phyloP scores from a whole-genome alignment of 2,329 filamentous ascomycete species.

The Trichophyton verrucosum region DNA sequence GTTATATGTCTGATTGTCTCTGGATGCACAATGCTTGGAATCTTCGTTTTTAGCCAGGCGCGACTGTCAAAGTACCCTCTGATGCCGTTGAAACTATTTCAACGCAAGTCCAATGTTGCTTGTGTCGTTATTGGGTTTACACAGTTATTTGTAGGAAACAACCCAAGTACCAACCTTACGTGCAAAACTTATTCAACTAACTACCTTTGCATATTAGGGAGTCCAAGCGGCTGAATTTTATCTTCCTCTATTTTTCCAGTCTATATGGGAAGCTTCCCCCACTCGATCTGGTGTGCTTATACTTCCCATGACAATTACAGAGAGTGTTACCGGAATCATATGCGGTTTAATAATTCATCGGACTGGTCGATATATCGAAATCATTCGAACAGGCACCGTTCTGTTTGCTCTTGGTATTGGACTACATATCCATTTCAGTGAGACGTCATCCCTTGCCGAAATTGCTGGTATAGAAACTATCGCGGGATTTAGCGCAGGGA shows the following conservation, averaged over 20 bases:
- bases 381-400: conserved; percentile 34
- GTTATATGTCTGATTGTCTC: conserved; percentile 69
- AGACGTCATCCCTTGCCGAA: conserved; percentile 25
- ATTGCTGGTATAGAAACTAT: conserved; percentile 41
- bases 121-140: conserved; percentile 54
- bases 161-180: conserved; percentile 41
- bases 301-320: conserved; percentile 54
- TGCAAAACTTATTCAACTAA: neutral
- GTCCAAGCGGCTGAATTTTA: conserved; percentile 58
- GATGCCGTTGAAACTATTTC: conserved; percentile 62
- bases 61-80: conserved; percentile 60
- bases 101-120: conserved; percentile 51
- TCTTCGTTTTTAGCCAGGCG: conserved; percentile 64
- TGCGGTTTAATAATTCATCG: conserved; percentile 60
- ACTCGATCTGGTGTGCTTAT: conserved; percentile 62
- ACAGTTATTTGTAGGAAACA: conserved; percentile 53
- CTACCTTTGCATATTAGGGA: conserved; percentile 38
- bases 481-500: conserved; percentile 39
- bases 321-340: conserved; percentile 48
- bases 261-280: conserved; percentile 54
- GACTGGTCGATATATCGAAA: conserved; percentile 51
- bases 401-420: conserved; percentile 37
- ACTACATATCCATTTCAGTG: conserved; percentile 33
- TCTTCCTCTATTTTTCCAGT: conserved; percentile 74
- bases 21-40: conserved; percentile 47